Evolutionary conservation across 805 yeast species (phyloP).

Genomic region (Starmerella asiatica): DNA sequence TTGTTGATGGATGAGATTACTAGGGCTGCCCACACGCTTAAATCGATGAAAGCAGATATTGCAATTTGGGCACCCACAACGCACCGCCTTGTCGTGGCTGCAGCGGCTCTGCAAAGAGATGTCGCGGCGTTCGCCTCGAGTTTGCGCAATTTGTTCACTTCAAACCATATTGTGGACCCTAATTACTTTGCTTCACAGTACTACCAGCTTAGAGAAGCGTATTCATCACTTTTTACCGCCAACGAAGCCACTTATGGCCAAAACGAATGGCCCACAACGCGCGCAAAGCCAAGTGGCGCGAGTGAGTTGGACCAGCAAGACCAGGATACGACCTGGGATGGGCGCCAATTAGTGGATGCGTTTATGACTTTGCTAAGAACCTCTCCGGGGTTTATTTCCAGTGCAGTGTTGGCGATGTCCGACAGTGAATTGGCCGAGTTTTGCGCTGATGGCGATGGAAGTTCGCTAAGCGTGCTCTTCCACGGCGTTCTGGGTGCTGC

Average conservation of each 20-base stretch:
- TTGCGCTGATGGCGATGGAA: conserved; percentile 18
- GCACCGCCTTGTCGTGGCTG: conserved; percentile 11
- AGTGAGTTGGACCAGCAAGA: neutral
- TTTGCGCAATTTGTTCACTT: neutral
- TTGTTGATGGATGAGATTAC: conserved; percentile 9
- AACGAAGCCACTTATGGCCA: conserved; percentile 8
- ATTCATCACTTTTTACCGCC: conserved; percentile 9
- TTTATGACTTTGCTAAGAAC: conserved; percentile 26
- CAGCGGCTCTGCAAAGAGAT: conserved; percentile 16
- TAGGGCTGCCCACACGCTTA: conserved; percentile 4
- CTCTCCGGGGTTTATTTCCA: conserved; percentile 27
- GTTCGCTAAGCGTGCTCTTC: conserved; percentile 25
- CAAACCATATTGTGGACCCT: conserved; percentile 9
- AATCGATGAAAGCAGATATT: conserved; percentile 9
- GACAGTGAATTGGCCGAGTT: conserved; percentile 17
- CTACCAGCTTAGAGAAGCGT: conserved; percentile 20
- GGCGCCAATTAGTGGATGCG: conserved; percentile 24
- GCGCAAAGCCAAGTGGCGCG: conserved; percentile 1
- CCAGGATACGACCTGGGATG: conserved; percentile 20
- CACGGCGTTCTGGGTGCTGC: conserved; percentile 23
- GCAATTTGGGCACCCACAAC: conserved; percentile 18
- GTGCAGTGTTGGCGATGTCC: conserved; percentile 21
- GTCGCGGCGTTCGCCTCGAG: conserved; percentile 12
- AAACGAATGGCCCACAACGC: conserved; percentile 1
- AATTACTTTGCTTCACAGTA: conserved; percentile 10